Conservation (phyloP, 2,329 filamentous ascomycete genomes). For the Trichoderma harzianum region DNA sequence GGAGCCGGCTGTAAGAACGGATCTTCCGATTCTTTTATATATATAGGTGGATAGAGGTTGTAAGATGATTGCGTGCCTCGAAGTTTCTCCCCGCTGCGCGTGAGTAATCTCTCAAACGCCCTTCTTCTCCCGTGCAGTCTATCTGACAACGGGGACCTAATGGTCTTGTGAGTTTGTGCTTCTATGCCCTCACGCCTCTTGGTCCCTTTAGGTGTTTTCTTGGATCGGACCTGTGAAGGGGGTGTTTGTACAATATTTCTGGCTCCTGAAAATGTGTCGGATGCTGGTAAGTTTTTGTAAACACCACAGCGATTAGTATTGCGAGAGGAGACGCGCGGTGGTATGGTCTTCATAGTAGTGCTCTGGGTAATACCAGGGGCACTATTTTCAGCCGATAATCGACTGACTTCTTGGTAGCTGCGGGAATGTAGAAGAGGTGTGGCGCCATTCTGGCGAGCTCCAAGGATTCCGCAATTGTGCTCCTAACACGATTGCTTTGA, state of each 20-base stretch:
- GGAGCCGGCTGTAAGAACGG: not conserved
- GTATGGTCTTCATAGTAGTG: slow-evolving; percentile 19
- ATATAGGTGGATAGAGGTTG: not conserved
- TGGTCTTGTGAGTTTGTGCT: not conserved
- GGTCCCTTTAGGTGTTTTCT: not conserved
- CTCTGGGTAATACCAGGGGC: not conserved
- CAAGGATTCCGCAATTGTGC: not conserved
- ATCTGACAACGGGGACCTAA: not conserved
- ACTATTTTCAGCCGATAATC: not conserved
- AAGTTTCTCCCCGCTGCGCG: not conserved
- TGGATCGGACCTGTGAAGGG: not conserved
- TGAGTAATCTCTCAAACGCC: not conserved
- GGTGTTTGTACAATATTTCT: not conserved
- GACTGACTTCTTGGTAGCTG: not conserved
- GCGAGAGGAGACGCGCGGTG: slow-evolving; percentile 23
- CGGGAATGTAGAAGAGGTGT: not conserved
- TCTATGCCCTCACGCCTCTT: not conserved
- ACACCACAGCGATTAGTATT: not conserved
- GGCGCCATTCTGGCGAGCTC: not conserved
- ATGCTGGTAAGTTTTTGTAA: not conserved
- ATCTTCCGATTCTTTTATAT: not conserved
- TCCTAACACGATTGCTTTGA: not conserved
- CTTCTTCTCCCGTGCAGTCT: not conserved
- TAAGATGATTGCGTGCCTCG: not conserved
- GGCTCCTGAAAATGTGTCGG: not conserved